phyloP scores from a whole-genome alignment of 768 basidiomycete genomes.

The Leccinum fibrillosum region DNA sequence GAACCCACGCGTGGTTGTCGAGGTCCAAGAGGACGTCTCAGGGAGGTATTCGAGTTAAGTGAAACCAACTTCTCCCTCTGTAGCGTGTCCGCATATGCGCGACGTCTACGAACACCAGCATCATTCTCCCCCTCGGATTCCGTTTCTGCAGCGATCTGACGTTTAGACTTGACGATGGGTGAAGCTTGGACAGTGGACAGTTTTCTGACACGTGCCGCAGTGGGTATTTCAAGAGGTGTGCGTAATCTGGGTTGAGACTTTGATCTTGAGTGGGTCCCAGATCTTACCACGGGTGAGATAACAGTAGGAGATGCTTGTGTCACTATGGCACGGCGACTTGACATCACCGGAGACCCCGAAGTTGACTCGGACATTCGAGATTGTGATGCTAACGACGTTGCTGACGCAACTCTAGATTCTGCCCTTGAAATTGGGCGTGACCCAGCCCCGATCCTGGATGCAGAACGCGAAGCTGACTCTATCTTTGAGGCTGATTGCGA shows the following conservation, averaged over 20 bases:
- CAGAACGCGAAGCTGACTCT: slow-evolving; percentile 15
- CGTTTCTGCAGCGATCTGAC: slow-evolving; percentile 10
- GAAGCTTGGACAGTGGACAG: slow-evolving; percentile 32
- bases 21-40: slow-evolving; percentile 22
- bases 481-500: slow-evolving; percentile 16
- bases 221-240: slow-evolving; percentile 3
- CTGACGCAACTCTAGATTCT: background rate
- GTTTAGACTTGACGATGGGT: slow-evolving; percentile 17
- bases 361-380: background rate
- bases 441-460: slow-evolving; percentile 16
- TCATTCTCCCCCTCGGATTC: background rate
- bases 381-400: background rate
- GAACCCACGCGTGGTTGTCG: slow-evolving; percentile 15
- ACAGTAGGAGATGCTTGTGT: background rate
- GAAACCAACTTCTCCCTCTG: slow-evolving; percentile 17
- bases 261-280: slow-evolving; percentile 26
- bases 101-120: background rate
- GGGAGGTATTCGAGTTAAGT: slow-evolving; percentile 22
- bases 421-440: slow-evolving; percentile 18
- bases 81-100: background rate
- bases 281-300: background rate
- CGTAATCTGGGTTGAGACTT: slow-evolving; percentile 36
- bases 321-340: background rate
- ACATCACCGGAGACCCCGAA: background rate
- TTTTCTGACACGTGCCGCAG: slow-evolving; percentile 17